These are phyloP conservation scores for Chiua sp. DNA, from an alignment of 1,284 basidiomycete species.

Conservation along the genomic window DNA sequence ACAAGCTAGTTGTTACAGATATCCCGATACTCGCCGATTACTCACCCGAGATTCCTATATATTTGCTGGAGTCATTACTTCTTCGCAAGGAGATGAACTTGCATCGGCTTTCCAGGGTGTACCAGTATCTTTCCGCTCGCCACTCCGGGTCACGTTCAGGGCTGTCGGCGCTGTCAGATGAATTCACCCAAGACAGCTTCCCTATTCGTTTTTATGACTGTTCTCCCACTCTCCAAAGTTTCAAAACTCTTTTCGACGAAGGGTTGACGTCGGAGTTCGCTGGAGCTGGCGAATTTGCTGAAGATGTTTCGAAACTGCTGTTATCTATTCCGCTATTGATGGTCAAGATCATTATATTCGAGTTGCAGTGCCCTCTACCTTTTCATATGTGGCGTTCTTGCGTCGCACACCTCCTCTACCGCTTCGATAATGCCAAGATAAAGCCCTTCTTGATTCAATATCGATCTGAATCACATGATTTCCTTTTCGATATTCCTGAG, in stretches of 20 bases:
- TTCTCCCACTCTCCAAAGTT: neutral
- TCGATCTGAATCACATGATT: neutral
- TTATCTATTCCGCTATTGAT: neutral
- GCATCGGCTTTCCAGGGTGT: neutral
- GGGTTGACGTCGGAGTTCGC: neutral
- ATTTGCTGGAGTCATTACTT: neutral
- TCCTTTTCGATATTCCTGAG: neutral
- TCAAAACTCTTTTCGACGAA: neutral
- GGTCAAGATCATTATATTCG: constrained; percentile 7
- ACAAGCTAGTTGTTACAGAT: neutral
- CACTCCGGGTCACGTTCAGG: neutral
- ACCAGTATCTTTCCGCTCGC: constrained; percentile 1
- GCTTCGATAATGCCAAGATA: neutral
- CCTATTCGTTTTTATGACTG: constrained; percentile 10
- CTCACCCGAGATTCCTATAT: neutral
- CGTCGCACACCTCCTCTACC: neutral
- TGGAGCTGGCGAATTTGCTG: neutral
- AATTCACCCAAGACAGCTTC: constrained; percentile 32
- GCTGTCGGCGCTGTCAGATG: neutral
- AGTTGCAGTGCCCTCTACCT: constrained; percentile 5
- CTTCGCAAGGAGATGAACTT: neutral
- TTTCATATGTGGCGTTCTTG: constrained; percentile 12
- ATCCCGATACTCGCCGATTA: neutral
- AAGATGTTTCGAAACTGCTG: neutral
- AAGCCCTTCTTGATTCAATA: neutral